Evolutionary conservation across 768 basidiomycete species (phyloP).

Genomic region (Leucosporidium scottii): DNA sequence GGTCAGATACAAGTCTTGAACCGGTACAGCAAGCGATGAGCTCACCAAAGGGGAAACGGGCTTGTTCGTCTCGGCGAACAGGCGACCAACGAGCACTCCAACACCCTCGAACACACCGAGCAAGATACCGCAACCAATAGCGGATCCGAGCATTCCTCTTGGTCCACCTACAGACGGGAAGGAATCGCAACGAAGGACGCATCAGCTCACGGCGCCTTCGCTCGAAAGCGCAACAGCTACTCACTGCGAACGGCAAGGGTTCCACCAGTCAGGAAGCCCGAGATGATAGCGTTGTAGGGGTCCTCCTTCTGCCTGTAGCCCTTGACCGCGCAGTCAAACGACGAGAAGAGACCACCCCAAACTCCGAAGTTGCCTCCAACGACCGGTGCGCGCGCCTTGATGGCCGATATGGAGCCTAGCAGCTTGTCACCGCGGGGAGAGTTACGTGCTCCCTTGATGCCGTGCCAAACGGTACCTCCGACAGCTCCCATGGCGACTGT

Average conservation of each 20-base stretch:
- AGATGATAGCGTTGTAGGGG: conserved; percentile 95
- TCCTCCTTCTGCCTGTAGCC: conserved; percentile 39
- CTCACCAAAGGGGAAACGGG: conserved; percentile 22
- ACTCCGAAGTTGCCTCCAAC: conserved; percentile 74
- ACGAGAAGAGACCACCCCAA: conserved; percentile 88
- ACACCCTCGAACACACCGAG: conserved; percentile 88
- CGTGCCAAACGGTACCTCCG: conserved; percentile 97
- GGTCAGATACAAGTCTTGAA: too few species aligned
- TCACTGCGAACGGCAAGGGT: conserved; percentile 86
- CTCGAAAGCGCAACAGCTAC: conserved; percentile 41
- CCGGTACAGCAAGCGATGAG: too few species aligned
- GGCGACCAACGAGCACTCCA: conserved; percentile 77
- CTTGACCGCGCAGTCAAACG: conserved; percentile 97
- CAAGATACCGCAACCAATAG: conserved; percentile 89
- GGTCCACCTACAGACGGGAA: conserved; percentile 64
- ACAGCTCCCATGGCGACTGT: conserved; percentile 91
- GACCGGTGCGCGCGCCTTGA: conserved; percentile 96
- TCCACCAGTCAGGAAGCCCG: conserved; percentile 97
- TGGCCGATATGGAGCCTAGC: conserved; percentile 85
- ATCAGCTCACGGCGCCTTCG: not conserved
- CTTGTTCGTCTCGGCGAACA: conserved; percentile 34
- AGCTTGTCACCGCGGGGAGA: conserved; percentile 95
- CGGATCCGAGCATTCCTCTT: conserved; percentile 80
- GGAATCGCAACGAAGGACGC: too few species aligned
- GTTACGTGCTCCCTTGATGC: conserved; percentile 94